Base-by-base conservation (phyloP, 225 moss, liverwort and hornwort genomes). In the Neckera pumila region DNA sequence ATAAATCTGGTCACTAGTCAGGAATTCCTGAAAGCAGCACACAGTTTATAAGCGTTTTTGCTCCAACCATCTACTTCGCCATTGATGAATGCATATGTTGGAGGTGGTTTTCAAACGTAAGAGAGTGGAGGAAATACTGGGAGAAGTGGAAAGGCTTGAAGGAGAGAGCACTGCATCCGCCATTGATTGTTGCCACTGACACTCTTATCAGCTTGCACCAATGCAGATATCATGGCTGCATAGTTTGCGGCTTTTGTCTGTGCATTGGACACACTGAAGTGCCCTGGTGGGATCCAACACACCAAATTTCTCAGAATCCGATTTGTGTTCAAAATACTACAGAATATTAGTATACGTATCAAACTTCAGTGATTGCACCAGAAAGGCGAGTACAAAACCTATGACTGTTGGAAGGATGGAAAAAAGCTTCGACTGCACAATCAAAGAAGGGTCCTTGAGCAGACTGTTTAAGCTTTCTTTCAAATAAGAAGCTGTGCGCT, bases 1-100 rank as follows among this genome's bases (percentile, higher is more conserved):
- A 86, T 95, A 94, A 80, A 99, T 96, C 88, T 99, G 97, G 86
- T 97, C 99, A 90, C 99, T 99, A n/a, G 94, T 90, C 64, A 97
- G 88, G 66, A 93, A 96, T 47, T 97, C 97, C 97, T 99, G 96
- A 83, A 93, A 82, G 60, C 65, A 87, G 31, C 76, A 77, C 84
- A 85, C 58, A 36, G 49, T 57, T 28, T 63, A 79, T 91, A 61
- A 87, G 76, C 58, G 80, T 45, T 56, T 49, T 33, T 57, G 40
- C 49, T 71, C 57, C 78, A 69, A 84, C 45, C 42, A 43, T 81
- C 58, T 85, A 64, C 27, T 84, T 87, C 47, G 13, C 80, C 56
- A 72, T 60, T 53, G 45, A 85, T 14, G 38, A 79, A 58, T 66
- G 72, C 70, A 73, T 45, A 76, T 76, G 40, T 33, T 71, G 57